Base-by-base conservation (phyloP, 2,329 filamentous ascomycete genomes). In the Clonostachys chloroleuca region DNA sequence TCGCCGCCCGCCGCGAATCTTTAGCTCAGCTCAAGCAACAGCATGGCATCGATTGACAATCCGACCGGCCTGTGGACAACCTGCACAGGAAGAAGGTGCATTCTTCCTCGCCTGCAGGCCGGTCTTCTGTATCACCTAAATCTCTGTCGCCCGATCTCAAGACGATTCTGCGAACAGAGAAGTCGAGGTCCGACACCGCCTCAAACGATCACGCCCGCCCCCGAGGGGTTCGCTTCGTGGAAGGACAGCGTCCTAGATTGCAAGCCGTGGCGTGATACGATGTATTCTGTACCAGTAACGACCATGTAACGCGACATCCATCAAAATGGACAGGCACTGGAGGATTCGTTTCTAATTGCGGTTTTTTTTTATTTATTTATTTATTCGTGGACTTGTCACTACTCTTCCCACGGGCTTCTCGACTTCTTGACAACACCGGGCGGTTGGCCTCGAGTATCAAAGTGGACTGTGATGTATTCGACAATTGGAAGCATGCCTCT, bases 1-100 rank as follows among this genome's bases (percentile, higher is more conserved):
- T 97, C 63, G 89, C 92, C 63, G 86, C 90, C 62, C 89, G 94
- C 74, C 89, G 94, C 74, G 89, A 95, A 70, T 94, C 92, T 78
- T 84, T 99, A 88, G 92, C 95, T 82, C 88, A 90, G 77, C 85
- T 97, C 75, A 99, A 99, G 78, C 84, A 87, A 67, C 89, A 97
- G 72, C 91, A 99, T 73, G 92, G 92, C 68, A 96, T 97, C 80
- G 92, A 96, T 85, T 99, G 90, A 92, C 83, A 83, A 81, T 81
- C 77, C 78, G 82, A 86, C 82, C 82, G 81, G 81, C 73, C 80
- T 80, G 75, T 69, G 67, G 79, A 78, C 63, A 67, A 61, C 64
- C 66, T 65, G 65, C 63, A 59, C 56, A 64, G 65, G 59, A 64
- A 73, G 61, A 64, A n/a, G 14, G 24, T 30, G 24, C 62, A 57